These are phyloP conservation scores for Cyanidium caldarium DNA, from an alignment of 23 red algal species.

Conservation along the genomic window DNA sequence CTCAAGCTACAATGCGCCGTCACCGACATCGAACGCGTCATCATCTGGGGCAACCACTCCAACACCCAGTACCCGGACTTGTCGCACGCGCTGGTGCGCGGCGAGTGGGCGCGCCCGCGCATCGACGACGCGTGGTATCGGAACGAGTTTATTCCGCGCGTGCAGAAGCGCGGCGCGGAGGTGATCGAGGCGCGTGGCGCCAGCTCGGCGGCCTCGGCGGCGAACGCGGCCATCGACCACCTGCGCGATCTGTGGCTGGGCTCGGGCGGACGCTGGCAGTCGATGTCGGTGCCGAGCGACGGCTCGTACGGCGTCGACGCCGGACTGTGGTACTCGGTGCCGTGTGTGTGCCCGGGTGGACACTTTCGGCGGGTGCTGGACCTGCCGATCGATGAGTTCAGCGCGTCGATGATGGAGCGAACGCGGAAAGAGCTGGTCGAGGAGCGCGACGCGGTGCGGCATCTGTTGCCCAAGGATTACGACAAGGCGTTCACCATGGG, in stretches of 20 bases:
- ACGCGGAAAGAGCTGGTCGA: constrained; percentile 78
- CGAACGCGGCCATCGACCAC: constrained; percentile 59
- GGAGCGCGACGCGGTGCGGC: constrained; percentile 83
- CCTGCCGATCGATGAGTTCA: constrained; percentile 80
- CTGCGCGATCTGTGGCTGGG: constrained; percentile 70
- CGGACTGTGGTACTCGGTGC: constrained; percentile 89
- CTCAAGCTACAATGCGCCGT: constrained; percentile 52
- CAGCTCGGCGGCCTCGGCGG: constrained; percentile 81
- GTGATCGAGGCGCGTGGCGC: constrained; percentile 77
- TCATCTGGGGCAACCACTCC: constrained; percentile 97
- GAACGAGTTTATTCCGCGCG: constrained; percentile 72
- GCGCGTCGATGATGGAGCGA: constrained; percentile 70
- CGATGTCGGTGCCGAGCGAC: constrained; percentile 45
- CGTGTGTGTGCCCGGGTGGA: constrained; percentile 56
- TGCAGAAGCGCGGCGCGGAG: constrained; percentile 89
- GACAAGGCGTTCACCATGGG: background rate
- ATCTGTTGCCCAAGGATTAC: constrained; percentile 48
- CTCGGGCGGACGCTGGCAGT: constrained; percentile 62
- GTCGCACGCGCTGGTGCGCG: constrained; percentile 64
- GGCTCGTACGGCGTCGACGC: constrained; percentile 61
- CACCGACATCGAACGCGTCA: constrained; percentile 82
- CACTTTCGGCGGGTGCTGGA: constrained; percentile 53
- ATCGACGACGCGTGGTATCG: constrained; percentile 82
- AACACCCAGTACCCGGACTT: constrained; percentile 84
- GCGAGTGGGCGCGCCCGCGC: constrained; percentile 42